These are phyloP conservation scores for Omphalea diandra DNA, from an alignment of 441 rosid genomes.

Conservation along the genomic window DNA sequence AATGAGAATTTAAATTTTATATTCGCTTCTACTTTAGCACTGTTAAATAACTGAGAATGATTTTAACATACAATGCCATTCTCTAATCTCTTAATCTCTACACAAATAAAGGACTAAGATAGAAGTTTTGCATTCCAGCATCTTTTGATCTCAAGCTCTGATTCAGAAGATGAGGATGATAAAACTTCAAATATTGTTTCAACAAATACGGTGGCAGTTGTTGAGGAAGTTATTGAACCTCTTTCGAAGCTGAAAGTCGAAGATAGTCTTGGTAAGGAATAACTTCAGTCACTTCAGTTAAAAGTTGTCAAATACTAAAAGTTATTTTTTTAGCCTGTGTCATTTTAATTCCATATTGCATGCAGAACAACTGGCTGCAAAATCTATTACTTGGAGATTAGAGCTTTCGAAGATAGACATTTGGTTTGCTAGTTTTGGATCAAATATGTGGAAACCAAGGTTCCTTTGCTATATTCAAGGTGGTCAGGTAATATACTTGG, in stretches of 20 bases:
- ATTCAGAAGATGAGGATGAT: conserved; percentile 58
- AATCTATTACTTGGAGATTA: conserved; percentile 54
- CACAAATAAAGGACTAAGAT: conserved; percentile 20
- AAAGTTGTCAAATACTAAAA: conserved; percentile 5
- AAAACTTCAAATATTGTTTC: conserved; percentile 22
- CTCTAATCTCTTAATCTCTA: too few relatives aligned
- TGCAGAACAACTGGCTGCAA: conserved; percentile 34
- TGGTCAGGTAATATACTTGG: conserved; percentile 59
- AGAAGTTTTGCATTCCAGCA: conserved; percentile 44
- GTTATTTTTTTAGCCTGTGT: not conserved
- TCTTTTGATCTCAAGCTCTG: conserved; percentile 49
- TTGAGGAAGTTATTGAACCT: conserved; percentile 49
- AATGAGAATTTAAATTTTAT: not conserved
- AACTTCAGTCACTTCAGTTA: conserved; percentile 11
- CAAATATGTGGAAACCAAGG: conserved; percentile 84
- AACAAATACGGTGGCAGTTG: conserved; percentile 28
- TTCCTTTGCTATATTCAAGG: conserved; percentile 88
- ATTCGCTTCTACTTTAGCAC: not conserved
- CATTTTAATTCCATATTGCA: conserved; percentile 11
- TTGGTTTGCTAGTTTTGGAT: conserved; percentile 91
- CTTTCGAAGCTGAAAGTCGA: conserved; percentile 60
- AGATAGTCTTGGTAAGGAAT: conserved; percentile 37
- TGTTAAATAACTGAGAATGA: too few relatives aligned
- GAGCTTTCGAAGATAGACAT: conserved; percentile 63
- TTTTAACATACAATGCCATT: not conserved